Evolutionary conservation across 257 asterid genomes (phyloP).

Genomic region (Schizonepeta tenuifolia): DNA sequence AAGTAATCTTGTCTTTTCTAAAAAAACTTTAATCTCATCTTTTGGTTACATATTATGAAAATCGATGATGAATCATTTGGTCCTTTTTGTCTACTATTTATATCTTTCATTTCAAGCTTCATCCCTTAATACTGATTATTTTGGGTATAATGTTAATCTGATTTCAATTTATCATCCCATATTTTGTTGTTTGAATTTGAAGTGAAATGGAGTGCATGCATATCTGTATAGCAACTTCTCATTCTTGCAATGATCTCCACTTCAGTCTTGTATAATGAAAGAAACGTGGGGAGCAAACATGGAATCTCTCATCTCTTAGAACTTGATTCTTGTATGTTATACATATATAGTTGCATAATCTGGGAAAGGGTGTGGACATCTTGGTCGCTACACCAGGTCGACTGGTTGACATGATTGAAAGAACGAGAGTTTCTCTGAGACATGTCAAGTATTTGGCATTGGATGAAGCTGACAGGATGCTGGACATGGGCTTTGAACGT

Average conservation of each 20-base stretch:
- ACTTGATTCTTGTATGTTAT: background rate
- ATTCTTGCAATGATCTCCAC: background rate
- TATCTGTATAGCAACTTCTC: background rate
- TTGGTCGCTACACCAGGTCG: constrained; percentile 89
- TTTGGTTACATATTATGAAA: background rate
- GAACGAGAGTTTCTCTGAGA: constrained; percentile 51
- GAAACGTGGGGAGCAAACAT: background rate
- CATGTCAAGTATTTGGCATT: constrained; percentile 63
- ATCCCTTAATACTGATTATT: background rate
- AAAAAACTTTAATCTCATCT: background rate
- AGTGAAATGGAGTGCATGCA: background rate
- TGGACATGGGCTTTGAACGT: constrained; percentile 87
- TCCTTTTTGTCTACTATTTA: background rate
- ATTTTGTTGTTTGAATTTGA: background rate
- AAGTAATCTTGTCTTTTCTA: background rate
- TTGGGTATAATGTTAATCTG: background rate
- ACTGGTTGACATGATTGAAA: constrained; percentile 70
- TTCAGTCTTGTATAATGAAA: background rate
- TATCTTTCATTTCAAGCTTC: background rate
- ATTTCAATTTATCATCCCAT: background rate
- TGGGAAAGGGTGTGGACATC: constrained; percentile 75
- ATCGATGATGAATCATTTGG: background rate
- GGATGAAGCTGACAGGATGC: constrained; percentile 83
- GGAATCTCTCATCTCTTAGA: background rate
- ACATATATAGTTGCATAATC: constrained; percentile 48